Base-by-base conservation (phyloP, 345 rosid species). In the Bruguiera parviflora region DNA sequence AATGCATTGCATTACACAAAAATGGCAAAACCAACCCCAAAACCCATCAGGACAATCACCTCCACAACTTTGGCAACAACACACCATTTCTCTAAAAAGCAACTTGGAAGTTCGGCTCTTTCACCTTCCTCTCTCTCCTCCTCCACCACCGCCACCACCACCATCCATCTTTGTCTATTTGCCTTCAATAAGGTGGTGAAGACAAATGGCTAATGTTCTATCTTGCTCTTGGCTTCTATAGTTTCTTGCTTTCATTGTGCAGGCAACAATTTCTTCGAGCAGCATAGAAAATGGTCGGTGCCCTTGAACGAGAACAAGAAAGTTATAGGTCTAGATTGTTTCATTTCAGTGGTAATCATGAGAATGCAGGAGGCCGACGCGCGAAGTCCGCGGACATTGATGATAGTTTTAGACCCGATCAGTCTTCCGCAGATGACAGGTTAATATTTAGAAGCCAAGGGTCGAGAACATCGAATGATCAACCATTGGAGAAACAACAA, bases 331-430 rank as follows among this genome's bases (percentile, higher is more conserved):
- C 90, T 29, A 87, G 88, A 73, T 77, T 90, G 79, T 82, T 72
- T 72, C 78, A 84, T 80, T 91, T 89, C 80, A 75, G 68, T 69
- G 96, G 79, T 62, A 74, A 79, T 86, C 55, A 59, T 66, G 92
- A 82, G 5, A 76, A 55, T 65, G 53, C 70, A 20, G 77, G 70
- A 4, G 79, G 56, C 49, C 43, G 25, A 6, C 85, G 84, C 28
- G 71, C 66, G 20, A 90, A 85, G 75, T 84, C 84, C 67, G 53
- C 72, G 71, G 81, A 85, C 79, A 31, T 68, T 3, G 90, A 84
- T 49, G 71, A 35, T 0, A 78, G 81, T 53, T 69, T 76, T 53
- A 55, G 74, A 20, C 70, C 55, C 8, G 85, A 69, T 6, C 87
- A 75, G 25, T 53, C 71, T 51, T 60, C 73, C 8, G 27, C 4